Base-by-base conservation (phyloP, 768 basidiomycete genomes). In the Porpolomopsis calyptriformis region DNA sequence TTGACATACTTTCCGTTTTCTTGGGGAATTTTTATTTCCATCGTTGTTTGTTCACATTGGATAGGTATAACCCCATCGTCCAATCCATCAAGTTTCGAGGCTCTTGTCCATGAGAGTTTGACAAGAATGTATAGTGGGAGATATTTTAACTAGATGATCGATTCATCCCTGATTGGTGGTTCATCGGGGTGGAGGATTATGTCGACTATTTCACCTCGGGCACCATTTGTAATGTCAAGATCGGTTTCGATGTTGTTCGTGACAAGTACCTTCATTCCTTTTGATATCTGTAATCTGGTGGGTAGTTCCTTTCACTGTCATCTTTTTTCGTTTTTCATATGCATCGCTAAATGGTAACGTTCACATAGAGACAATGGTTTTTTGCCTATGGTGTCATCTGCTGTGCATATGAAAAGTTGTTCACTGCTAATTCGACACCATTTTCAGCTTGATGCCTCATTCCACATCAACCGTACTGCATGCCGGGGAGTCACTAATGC, bases 261-360 rank as follows among this genome's bases (percentile, higher is more conserved):
- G 0, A 68, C 60, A 67, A 73, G 70, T 0, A 58, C 67, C 33
- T 60, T 52, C 64, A 65, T 66, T 0, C 68, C 68, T 0, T 66
- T 45, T 0, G 60, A 60, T 0, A 70, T 20, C 36, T 64, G 55
- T 4, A 47, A 10, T 6, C 8, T 5, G 20, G 26, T 23, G 7
- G 22, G 1, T 63, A 51, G 0, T 18, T 18, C 12, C 55, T 50
- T 3, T 29, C 14, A n/a, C 64, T 46, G 14, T 55, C 8, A 25
- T 33, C 22, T 16, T 31, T n/a, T 22, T 29, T 40, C 16, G n/a
- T 7, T 31, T 31, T 31, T 31, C 14, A 7, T 31, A 14, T 14
- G 7, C 7, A 7, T 31, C 29, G 29, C 29, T 7, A 31, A 7
- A 7, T 7, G 14, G 7, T 7, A 7, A 31, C 14, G 29, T 31